Base-by-base conservation (phyloP, 768 basidiomycete species). In the Boletus eberwhitei region DNA sequence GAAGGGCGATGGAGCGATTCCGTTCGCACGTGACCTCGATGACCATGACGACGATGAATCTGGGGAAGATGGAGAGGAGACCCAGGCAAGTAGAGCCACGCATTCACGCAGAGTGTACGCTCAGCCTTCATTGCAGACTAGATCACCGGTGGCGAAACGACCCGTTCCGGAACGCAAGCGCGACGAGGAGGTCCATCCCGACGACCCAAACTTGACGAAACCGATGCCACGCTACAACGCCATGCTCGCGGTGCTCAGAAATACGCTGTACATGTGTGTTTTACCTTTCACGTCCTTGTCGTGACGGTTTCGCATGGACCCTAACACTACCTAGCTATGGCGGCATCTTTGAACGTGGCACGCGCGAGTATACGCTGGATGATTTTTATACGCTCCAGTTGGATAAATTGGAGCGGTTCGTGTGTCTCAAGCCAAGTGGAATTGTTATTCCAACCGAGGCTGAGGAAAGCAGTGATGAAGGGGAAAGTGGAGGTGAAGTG, bases 311-410 rank as follows among this genome's bases (percentile, higher is more conserved):
- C 41, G 40, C 16, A 13, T 13, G 34, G 16, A 41, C 8, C 0
- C 45, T 53, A 8, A 54, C 35, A 16, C 35, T 50, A 14, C 4
- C 22, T 35, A 90, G 90, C 52, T 95, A 95, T 63, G 92, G 93
- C 11, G 93, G 93, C 0, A 95, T 95, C 17, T 88, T 84, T 60
- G 94, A 96, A 69, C 79, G 82, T 16, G 88, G 90, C 0, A 78
- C 87, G 13, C 80, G 83, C 22, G 93, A 97, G 69, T 93, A 89
- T 60, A 95, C 93, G 0, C 75, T 97, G 7, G 92, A 94, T 64
- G 94, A 96, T 63, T 97, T 95, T 64, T 77, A 93, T 70, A 76
- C 81, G 2, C 71, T 97, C 12, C 81, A 85, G 54, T 76, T 97
- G 19, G 92, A 94, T 63, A 95, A 95, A 68, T 74, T 95, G 71